A percentile compares a stretch with the other conserved stretches of the same genome.
phyloP scores from a whole-genome alignment of 441 rosid genomes.

The Gossypium aridum region DNA sequence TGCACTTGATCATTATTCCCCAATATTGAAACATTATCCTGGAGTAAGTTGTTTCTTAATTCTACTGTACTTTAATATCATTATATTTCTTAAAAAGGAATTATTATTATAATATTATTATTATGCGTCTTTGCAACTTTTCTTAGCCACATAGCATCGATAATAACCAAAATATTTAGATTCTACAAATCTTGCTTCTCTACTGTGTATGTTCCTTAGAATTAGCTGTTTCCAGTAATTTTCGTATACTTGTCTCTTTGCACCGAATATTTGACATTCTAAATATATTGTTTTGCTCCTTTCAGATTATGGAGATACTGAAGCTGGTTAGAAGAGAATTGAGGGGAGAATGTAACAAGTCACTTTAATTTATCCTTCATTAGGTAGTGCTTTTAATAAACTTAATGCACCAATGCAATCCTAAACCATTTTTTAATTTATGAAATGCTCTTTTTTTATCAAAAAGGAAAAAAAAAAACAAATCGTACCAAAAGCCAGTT shows the following conservation, averaged over 20 bases:
- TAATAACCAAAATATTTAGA: not conserved
- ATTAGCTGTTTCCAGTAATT: not conserved
- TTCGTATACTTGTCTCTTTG: not conserved
- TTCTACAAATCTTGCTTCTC: not conserved
- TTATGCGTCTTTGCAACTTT: not conserved
- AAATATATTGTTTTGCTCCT: constrained; percentile 7
- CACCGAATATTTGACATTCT: not conserved
- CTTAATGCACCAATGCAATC: not conserved
- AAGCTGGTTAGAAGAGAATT: constrained; percentile 79
- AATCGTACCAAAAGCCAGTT: not conserved
- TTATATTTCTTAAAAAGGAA: not conserved
- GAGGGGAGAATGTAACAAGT: constrained; percentile 51
- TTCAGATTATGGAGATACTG: constrained; percentile 80
- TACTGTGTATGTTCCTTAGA: not conserved
- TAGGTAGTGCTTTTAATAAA: not conserved
- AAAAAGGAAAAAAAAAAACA: not conserved
- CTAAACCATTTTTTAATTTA: too few species aligned
- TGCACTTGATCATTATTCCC: constrained; percentile 92
- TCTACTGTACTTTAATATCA: not conserved
- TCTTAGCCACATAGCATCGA: not conserved
- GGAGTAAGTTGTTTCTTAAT: constrained; percentile 52
- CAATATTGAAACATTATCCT: constrained; percentile 78
- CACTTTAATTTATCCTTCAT: constrained; percentile 23
- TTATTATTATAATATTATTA: not conserved
- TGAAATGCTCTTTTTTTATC: too few species aligned